Percentiles rank a stretch among this genome's conserved stretches.
Conservation (phyloP, 1,284 basidiomycete species). For the Apiotrichum gracile region DNA sequence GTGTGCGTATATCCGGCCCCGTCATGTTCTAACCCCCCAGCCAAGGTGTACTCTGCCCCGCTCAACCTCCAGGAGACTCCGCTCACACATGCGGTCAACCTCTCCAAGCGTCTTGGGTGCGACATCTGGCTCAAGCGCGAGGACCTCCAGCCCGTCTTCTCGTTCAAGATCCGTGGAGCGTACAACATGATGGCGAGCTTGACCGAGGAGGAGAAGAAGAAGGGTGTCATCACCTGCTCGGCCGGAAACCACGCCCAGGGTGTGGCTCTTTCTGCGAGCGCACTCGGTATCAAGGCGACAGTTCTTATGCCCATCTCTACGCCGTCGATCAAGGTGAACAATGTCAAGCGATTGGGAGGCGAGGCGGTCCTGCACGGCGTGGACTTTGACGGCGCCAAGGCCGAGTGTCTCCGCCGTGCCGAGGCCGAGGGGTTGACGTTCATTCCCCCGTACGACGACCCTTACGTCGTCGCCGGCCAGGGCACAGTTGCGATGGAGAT, state of each 20-base stretch:
- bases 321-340: slow-evolving; percentile 91
- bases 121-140: slow-evolving; percentile 93
- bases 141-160: slow-evolving; percentile 97
- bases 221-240: slow-evolving; percentile 95
- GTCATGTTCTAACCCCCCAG: slow-evolving; percentile 18
- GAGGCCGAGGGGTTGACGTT: slow-evolving; percentile 71
- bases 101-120: slow-evolving; percentile 82
- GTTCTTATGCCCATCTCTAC: slow-evolving; percentile 98
- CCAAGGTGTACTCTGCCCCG: slow-evolving; percentile 78
- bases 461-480: slow-evolving; percentile 93
- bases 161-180: slow-evolving; percentile 96
- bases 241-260: slow-evolving; percentile 99
- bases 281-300: slow-evolving; percentile 84
- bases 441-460: slow-evolving; percentile 97
- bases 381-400: slow-evolving; percentile 96
- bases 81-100: slow-evolving; percentile 74
- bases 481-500: slow-evolving; percentile 95
- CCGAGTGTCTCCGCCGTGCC: slow-evolving; percentile 83
- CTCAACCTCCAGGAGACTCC: slow-evolving; percentile 83
- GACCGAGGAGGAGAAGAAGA: slow-evolving; percentile 83
- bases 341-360: slow-evolving; percentile 86
- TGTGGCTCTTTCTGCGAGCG: slow-evolving; percentile 84
- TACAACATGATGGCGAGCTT: slow-evolving; percentile 98
- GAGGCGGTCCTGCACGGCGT: slow-evolving; percentile 86
- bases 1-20: slow-evolving; percentile 39